These are phyloP conservation scores for Climacium dendroides DNA, from an alignment of 225 moss, liverwort and hornwort species.

Conservation along the genomic window DNA sequence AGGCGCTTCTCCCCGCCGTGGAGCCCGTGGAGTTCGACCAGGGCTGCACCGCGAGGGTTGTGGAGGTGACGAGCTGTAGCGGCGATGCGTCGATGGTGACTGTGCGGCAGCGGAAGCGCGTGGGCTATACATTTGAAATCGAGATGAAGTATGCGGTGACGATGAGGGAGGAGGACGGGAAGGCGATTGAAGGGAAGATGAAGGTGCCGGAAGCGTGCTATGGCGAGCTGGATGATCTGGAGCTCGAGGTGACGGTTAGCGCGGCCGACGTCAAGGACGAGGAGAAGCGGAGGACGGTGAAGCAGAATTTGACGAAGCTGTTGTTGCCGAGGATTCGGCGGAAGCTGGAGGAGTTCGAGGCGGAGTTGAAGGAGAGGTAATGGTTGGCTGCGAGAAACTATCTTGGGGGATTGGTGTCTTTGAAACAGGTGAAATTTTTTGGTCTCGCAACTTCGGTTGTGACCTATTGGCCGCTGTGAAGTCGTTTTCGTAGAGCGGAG, in stretches of 20 bases:
- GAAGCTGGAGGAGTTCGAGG: conserved; percentile 75
- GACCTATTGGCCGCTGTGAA: neutral
- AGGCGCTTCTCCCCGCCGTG: conserved; percentile 40
- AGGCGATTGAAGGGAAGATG: conserved; percentile 60
- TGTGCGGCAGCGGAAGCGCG: conserved; percentile 89
- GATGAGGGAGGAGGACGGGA: conserved; percentile 5
- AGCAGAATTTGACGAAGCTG: conserved; percentile 38
- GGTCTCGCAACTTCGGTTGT: neutral
- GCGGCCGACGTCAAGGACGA: conserved; percentile 34
- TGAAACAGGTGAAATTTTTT: neutral
- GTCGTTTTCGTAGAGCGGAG: neutral
- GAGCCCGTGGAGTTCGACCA: conserved; percentile 48
- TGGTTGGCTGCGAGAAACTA: neutral
- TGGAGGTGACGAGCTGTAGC: conserved; percentile 69
- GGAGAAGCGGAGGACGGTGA: conserved; percentile 25
- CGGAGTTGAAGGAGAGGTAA: conserved; percentile 72
- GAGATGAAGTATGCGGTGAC: conserved; percentile 60
- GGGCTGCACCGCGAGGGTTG: conserved; percentile 40
- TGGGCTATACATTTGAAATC: conserved; percentile 73
- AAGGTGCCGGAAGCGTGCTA: conserved; percentile 73
- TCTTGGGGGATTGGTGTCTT: neutral
- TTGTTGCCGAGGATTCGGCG: conserved; percentile 56
- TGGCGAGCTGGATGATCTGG: conserved; percentile 78
- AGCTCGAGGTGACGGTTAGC: conserved; percentile 56
- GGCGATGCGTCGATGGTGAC: conserved; percentile 85